Evolutionary conservation across 2,329 filamentous ascomycete species (phyloP).

Genomic region (Blastomyces silverae): DNA sequence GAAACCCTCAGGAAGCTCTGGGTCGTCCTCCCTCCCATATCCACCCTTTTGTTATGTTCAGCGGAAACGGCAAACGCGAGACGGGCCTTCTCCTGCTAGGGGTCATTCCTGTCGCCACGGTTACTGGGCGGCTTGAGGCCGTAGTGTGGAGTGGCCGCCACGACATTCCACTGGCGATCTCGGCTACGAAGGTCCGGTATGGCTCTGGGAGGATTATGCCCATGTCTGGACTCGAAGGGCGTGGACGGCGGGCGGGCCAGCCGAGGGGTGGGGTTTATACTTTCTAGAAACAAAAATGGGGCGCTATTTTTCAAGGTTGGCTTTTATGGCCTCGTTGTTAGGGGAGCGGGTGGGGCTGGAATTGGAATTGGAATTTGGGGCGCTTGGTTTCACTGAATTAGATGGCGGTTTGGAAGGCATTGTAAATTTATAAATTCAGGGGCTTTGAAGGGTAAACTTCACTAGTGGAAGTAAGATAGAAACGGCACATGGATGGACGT

Average conservation of each 20-base stretch:
- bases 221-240: slow-evolving; percentile 3
- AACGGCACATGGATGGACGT: too few species aligned
- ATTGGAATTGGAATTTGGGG: background rate
- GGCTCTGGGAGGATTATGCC: slow-evolving; percentile 11
- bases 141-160: slow-evolving; percentile 3
- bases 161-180: slow-evolving; percentile 9
- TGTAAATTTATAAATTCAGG: background rate
- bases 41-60: background rate
- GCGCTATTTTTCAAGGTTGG: slow-evolving; percentile 2
- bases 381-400: background rate
- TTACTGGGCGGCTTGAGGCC: background rate
- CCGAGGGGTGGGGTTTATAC: background rate
- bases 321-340: background rate
- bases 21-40: background rate
- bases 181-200: slow-evolving; percentile 13
- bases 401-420: background rate
- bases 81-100: background rate
- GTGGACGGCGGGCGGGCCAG: slow-evolving; percentile 7
- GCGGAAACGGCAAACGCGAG: slow-evolving; percentile 4
- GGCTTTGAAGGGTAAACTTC: background rate
- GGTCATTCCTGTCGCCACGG: too few species aligned
- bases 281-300: background rate
- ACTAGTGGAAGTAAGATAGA: background rate
- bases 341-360: background rate
- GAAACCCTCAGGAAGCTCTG: background rate